These are phyloP conservation scores for Scenedesmus sp. DNA, from an alignment of 163 green algal species.

Conservation along the genomic window DNA sequence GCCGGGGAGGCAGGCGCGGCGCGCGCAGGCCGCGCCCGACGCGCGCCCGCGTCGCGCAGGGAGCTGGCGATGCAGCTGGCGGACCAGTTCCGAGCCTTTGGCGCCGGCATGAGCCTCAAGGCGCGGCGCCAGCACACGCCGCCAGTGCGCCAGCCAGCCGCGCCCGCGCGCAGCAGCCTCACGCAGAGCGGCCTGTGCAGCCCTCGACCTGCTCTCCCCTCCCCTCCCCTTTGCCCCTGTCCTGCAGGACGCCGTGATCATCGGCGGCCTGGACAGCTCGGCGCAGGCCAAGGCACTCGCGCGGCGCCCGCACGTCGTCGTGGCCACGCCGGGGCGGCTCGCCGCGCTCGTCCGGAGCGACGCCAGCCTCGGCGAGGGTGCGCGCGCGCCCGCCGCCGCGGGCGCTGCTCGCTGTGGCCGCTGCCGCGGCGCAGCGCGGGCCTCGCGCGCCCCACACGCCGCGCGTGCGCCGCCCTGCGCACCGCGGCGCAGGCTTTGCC, in stretches of 20 bases:
- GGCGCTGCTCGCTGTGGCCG: background rate
- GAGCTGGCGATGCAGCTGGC: constrained; percentile 93
- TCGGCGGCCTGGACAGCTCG: constrained; percentile 89
- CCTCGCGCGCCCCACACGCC: too few relatives aligned
- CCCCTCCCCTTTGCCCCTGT: too few relatives aligned
- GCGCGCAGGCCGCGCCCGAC: too few relatives aligned
- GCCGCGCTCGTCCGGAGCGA: constrained; percentile 40
- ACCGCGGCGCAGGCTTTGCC: constrained; percentile 59
- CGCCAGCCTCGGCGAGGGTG: constrained; percentile 16
- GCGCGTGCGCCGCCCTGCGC: too few relatives aligned
- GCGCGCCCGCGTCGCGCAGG: too few relatives aligned
- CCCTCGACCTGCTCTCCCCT: too few relatives aligned
- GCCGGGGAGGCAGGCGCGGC: too few relatives aligned
- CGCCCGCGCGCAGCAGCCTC: background rate
- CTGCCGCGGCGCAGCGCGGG: too few relatives aligned
- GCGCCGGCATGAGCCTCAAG: constrained; percentile 82
- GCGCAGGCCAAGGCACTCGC: constrained; percentile 77
- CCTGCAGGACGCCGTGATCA: constrained; percentile 74
- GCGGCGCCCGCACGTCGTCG: constrained; percentile 85
- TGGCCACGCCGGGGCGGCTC: constrained; percentile 90
- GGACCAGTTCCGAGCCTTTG: constrained; percentile 90
- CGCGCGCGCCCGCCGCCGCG: background rate
- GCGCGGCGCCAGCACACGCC: constrained; percentile 47
- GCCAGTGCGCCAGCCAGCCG: background rate
- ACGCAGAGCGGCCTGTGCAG: too few relatives aligned